Conservation (phyloP, 2,329 filamentous ascomycete species). For the Sclerotinia sclerotiorum region DNA sequence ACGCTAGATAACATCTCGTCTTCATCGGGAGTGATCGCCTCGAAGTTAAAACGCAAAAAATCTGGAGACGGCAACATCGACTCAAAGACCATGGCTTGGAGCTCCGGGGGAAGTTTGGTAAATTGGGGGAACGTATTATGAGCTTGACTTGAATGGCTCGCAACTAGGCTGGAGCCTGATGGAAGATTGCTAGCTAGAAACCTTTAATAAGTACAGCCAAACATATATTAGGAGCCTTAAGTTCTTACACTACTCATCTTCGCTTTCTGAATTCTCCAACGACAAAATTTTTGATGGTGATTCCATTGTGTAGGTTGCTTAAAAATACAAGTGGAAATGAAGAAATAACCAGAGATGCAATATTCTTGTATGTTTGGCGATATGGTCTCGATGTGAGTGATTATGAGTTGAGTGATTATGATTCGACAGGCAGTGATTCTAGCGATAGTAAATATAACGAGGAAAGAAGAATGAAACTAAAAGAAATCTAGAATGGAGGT, state of each 20-base stretch:
- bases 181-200: not conserved
- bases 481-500: too few species aligned
- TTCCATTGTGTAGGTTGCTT: not conserved
- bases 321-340: not conserved
- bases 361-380: not conserved
- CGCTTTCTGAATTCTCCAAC: not conserved
- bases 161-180: fast-evolving
- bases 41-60: not conserved
- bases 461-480: not conserved
- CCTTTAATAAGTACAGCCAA: not conserved
- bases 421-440: fast-evolving
- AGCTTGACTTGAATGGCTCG: fast-evolving
- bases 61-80: not conserved
- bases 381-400: not conserved
- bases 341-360: not conserved
- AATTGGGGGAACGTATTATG: not conserved
- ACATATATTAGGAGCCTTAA: not conserved
- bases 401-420: not conserved
- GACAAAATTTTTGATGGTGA: not conserved
- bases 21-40: not conserved
- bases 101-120: not conserved
- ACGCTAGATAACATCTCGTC: not conserved
- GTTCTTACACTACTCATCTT: not conserved
- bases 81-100: not conserved
- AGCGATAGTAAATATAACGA: not conserved